Conservation (phyloP, 2,329 filamentous ascomycete genomes). For the Cytospora schulzeri region DNA sequence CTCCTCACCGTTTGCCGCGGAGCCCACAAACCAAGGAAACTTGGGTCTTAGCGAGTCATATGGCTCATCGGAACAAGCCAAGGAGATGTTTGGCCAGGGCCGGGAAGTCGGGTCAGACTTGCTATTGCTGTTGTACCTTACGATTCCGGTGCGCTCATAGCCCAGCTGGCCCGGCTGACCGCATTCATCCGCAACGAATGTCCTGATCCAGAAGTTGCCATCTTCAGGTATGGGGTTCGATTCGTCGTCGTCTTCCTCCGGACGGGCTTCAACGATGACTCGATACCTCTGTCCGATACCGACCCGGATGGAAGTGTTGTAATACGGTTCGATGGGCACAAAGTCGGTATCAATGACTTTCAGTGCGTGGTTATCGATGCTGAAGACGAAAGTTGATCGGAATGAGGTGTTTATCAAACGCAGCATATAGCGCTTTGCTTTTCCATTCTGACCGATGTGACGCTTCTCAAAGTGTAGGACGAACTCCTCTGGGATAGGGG, state of each 20-base stretch:
- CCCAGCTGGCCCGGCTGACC: not conserved
- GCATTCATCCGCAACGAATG: conserved; percentile 13
- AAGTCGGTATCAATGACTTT: conserved; percentile 51
- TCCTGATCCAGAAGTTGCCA: conserved; percentile 34
- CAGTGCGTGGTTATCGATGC: conserved; percentile 41
- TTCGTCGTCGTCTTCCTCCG: conserved; percentile 6
- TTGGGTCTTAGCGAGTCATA: conserved; percentile 34
- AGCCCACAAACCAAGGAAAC: conserved; percentile 30
- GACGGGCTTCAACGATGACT: conserved; percentile 32
- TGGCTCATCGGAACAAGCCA: conserved; percentile 36
- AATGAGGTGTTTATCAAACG: conserved; percentile 39
- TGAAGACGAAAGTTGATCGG: conserved; percentile 38
- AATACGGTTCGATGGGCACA: conserved; percentile 51
- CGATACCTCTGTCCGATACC: conserved; percentile 48
- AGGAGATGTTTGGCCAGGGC: conserved; percentile 27
- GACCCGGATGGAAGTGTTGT: conserved; percentile 49
- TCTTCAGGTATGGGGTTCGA: conserved; percentile 27
- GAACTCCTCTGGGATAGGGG: conserved; percentile 14
- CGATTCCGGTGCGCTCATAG: conserved; percentile 32
- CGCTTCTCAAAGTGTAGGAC: conserved; percentile 13
- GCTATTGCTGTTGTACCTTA: conserved; percentile 31
- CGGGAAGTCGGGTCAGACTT: conserved; percentile 26
- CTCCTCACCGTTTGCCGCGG: conserved; percentile 20
- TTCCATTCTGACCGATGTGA: conserved; percentile 9
- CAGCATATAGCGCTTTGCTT: conserved; percentile 39